Base-by-base conservation (phyloP, 2,329 filamentous ascomycete species). In the Trichoderma brevicompactum region DNA sequence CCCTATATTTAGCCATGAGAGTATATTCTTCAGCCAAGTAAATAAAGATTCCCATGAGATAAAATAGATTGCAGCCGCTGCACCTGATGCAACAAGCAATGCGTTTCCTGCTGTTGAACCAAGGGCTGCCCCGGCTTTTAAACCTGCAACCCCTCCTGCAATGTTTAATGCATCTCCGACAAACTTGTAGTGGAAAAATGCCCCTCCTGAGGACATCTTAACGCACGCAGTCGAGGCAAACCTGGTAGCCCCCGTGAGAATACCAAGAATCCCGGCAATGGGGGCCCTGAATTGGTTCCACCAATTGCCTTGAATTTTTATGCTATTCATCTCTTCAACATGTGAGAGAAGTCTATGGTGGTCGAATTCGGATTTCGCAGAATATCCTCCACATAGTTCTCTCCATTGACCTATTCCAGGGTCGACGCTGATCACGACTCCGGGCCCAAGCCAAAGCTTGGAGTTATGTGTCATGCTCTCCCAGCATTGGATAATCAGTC, bases 31-130 rank as follows among this genome's bases (percentile, higher is more conserved):
- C 54, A 56, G 12, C 54, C 38, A 44, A 34, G 9, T 23, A 15
- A 56, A 56, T 8, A 56, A 17, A 5, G 54, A 56, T 8, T 12
- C 40, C 54, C 54, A 56, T 7, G 54, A 23, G 28, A 56, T 44
- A 23, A 44, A 56, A 17, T 56, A 56, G 13, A 56, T 6, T 1
- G 40, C 40, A 7, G 54, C 54, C 23, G 54, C 13, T 13, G 19
- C 40, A 13, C 52, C 54, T 36, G 54, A 17, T n/a, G 40, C 40
- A 32, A 56, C 54, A n/a, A 56, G 54, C 40, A 56, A 34, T 15
- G 40, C 54, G 7, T 5, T 34, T 0, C 54, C 54, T 5, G 40
- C 54, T 5, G 54, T 28, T 5, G 23, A 28, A 28, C 23, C 23
- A 28, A 28, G 15, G 28, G 28, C 23, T 2, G 54, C 15, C 23